Base-by-base conservation (phyloP, 2,329 filamentous ascomycete species). In the Monascus ruber region DNA sequence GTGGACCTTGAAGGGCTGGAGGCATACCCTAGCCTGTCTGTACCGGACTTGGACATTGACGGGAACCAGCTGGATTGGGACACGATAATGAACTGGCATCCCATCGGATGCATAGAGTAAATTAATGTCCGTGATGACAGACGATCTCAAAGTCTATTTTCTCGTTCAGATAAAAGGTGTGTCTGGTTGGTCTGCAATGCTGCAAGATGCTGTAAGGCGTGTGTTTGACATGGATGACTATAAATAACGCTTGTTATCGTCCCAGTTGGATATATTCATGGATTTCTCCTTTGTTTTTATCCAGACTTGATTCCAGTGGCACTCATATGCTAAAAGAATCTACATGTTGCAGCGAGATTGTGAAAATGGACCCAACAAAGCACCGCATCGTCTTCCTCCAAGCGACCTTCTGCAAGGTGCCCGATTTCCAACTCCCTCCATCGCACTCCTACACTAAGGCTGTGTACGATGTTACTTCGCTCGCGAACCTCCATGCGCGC, bases 381-480 rank as follows among this genome's bases (percentile, higher is more conserved):
- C 65, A 70, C 47, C 55, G 68, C 37, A 64, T 73, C 41, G 65
- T 72, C 37, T 62, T 61, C 35, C 62, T 72, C 6, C 68, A 73
- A 47, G 62, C 62, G 37, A 62, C 65, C 42, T 64, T 67, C 38
- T 50, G 63, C n/a, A 55, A 59, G 4, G 48, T 54, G 24, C 58
- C 59, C 9, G 37, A 54, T 24, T 66, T 72, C 44, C 43, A 54
- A 43, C 64, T 72, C 44, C 60, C 68, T 5, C 58, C 68, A 48
- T 64, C 52, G 3, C 56, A 68, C 36, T 66, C 60, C 6, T 45
- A 51, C 28, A 53, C 48, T 17, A 44, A 47, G 36, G 50, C 49
- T 4, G 37, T 54, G 24, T 62, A 71, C 49, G 49, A 53, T 5
- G 50, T 43, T 40, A 66, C 63, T 7, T 38, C 51, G 3, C 52